Evolutionary conservation across 169 alveolate species (phyloP).

Genomic region (Plasmodium blacklocki): DNA sequence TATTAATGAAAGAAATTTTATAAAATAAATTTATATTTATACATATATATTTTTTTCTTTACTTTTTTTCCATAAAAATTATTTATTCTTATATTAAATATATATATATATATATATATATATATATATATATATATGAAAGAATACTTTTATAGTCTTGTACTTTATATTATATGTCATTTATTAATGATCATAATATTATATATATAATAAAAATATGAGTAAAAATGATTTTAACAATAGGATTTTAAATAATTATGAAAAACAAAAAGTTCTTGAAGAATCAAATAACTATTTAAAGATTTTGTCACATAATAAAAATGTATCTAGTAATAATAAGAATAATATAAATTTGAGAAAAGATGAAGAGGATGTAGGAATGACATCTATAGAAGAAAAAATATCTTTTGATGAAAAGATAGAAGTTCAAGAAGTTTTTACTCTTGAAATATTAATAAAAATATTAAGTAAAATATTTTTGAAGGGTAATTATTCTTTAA

Average conservation of each 20-base stretch:
- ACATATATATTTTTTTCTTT: too few relatives aligned
- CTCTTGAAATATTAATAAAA: constrained; percentile 62
- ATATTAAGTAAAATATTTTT: constrained; percentile 53
- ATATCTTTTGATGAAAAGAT: constrained; percentile 5
- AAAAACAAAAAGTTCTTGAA: constrained; percentile 11
- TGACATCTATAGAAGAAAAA: neutral
- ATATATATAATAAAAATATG: neutral
- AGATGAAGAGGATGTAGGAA: neutral
- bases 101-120: too few relatives aligned
- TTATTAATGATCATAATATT: too few relatives aligned
- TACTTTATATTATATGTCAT: too few relatives aligned
- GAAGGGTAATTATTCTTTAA: constrained; percentile 51
- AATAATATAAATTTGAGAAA: neutral
- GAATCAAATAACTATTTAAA: constrained; percentile 19
- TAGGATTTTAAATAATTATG: constrained; percentile 3
- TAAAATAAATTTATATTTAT: too few relatives aligned
- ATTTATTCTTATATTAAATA: too few relatives aligned
- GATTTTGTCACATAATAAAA: neutral
- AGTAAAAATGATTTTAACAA: constrained; percentile 8
- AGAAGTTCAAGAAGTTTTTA: constrained; percentile 46
- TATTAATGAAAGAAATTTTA: too few relatives aligned
- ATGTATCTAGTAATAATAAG: neutral
- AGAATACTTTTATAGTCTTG: too few relatives aligned
- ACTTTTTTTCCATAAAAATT: too few relatives aligned
- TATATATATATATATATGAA: too few relatives aligned